These are phyloP conservation scores for Diaporthe citrichinensis DNA, from an alignment of 2,329 filamentous ascomycete species.

Conservation along the genomic window DNA sequence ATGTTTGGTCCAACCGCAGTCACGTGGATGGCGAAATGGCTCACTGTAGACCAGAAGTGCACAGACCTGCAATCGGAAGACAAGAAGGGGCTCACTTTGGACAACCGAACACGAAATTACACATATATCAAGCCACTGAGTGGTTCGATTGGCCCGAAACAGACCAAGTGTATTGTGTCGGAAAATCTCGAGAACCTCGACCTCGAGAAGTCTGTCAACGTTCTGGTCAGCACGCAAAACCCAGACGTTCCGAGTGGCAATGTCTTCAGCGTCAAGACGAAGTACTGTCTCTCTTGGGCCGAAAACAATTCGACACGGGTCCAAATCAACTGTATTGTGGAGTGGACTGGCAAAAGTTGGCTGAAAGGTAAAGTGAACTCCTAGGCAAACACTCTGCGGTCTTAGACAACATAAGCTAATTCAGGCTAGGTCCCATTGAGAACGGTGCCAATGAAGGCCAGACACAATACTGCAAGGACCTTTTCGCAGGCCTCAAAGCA, in stretches of 20 bases:
- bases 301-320: slow-evolving; percentile 88
- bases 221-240: slow-evolving; percentile 88
- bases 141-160: slow-evolving; percentile 87
- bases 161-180: slow-evolving; percentile 93
- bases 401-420: background rate
- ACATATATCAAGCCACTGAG: slow-evolving; percentile 93
- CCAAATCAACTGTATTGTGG: slow-evolving; percentile 89
- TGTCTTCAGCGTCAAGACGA: slow-evolving; percentile 91
- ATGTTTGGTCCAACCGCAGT: slow-evolving; percentile 87
- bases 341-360: slow-evolving; percentile 99
- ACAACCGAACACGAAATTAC: slow-evolving; percentile 81
- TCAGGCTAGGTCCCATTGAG: slow-evolving; percentile 85
- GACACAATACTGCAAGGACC: slow-evolving; percentile 82
- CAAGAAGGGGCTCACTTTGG: slow-evolving; percentile 81
- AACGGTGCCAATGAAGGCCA: slow-evolving; percentile 96
- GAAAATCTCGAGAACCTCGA: slow-evolving; percentile 89
- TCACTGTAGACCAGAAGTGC: slow-evolving; percentile 90
- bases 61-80: slow-evolving; percentile 90
- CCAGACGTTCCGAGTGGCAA: slow-evolving; percentile 96
- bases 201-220: slow-evolving; percentile 86
- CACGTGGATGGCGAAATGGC: slow-evolving; percentile 87
- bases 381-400: slow-evolving; percentile 33
- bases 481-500: slow-evolving; percentile 80
- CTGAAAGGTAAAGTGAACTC: slow-evolving; percentile 80
- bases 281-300: slow-evolving; percentile 94